Evolutionary conservation across 352 stramenopile species (phyloP).

Genomic region (Phytophthora fragariae): DNA sequence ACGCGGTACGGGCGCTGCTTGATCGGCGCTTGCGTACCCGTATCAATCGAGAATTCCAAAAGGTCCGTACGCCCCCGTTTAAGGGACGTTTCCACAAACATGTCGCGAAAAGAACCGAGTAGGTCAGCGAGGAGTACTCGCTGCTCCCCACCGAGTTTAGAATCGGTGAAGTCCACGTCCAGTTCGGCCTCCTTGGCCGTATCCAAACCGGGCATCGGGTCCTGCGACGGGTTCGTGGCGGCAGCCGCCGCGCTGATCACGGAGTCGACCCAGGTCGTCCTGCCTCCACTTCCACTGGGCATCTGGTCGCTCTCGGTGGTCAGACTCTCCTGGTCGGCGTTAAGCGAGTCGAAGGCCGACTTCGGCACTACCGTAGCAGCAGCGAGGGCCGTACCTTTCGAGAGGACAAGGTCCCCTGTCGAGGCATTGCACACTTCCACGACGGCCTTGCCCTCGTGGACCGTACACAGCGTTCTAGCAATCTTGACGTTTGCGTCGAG

Average conservation of each 20-base stretch:
- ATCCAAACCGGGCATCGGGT: too few species aligned
- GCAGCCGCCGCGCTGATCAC: too few species aligned
- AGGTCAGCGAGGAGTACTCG: background rate
- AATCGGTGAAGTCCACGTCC: background rate
- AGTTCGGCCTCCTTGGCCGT: background rate
- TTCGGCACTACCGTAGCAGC: background rate
- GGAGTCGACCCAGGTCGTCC: too few species aligned
- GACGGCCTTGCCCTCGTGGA: background rate
- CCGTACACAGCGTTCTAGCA: background rate
- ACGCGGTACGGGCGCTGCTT: slow-evolving; percentile 20
- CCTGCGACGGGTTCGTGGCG: too few species aligned
- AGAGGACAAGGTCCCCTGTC: background rate
- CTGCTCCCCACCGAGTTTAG: background rate
- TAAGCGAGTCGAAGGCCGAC: background rate
- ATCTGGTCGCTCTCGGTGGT: too few species aligned
- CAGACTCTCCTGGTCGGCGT: too few species aligned
- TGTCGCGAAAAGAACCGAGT: background rate
- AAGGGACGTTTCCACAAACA: background rate
- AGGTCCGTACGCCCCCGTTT: slow-evolving; percentile 5
- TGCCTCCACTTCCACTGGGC: too few species aligned
- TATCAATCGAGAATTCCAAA: slow-evolving; percentile 17
- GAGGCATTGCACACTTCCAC: slow-evolving; percentile 1
- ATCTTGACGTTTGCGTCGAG: background rate
- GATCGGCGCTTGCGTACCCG: background rate
- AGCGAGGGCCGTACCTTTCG: background rate